Evolutionary conservation across 805 yeast species (phyloP).

Genomic region (Hanseniaspora clermontiae): DNA sequence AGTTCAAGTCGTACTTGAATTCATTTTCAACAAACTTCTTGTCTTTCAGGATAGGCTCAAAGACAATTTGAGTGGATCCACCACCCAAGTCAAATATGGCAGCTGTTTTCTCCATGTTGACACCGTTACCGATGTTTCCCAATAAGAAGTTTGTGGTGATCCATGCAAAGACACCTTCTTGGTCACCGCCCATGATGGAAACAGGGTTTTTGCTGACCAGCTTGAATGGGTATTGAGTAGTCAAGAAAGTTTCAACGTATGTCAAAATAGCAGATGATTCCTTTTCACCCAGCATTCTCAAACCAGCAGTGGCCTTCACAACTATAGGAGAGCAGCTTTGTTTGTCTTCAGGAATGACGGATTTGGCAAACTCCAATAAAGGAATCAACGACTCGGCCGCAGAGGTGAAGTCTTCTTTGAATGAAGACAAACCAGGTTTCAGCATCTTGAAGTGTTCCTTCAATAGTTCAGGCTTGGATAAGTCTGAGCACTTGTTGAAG

Average conservation of each 20-base stretch:
- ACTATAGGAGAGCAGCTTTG: constrained; percentile 85
- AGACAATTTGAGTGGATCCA: constrained; percentile 96
- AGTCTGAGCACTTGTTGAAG: constrained; percentile 73
- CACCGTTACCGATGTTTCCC: constrained; percentile 76
- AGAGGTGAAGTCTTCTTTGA: constrained; percentile 61
- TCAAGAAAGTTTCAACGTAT: constrained; percentile 66
- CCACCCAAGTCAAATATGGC: constrained; percentile 98
- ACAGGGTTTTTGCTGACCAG: constrained; percentile 75
- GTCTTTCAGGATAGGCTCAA: constrained; percentile 72
- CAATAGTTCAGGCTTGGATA: constrained; percentile 53
- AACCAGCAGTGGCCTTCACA: constrained; percentile 96
- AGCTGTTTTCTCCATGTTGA: constrained; percentile 63
- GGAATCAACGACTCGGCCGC: constrained; percentile 89
- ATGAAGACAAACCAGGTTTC: constrained; percentile 84
- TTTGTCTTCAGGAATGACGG: constrained; percentile 57
- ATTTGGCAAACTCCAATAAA: constrained; percentile 60
- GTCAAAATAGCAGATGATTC: constrained; percentile 58
- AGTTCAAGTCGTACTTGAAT: constrained; percentile 65
- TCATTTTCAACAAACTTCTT: constrained; percentile 72
- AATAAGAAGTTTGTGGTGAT: constrained; percentile 85
- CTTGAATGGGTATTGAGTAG: constrained; percentile 77
- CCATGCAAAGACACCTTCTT: constrained; percentile 99
- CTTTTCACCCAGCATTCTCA: constrained; percentile 69
- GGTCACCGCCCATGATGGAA: constrained; percentile 87
- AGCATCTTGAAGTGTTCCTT: constrained; percentile 77